Evolutionary conservation across 371 early-diverging fungal genomes (phyloP).

Genomic region (Mortierella sp.): DNA sequence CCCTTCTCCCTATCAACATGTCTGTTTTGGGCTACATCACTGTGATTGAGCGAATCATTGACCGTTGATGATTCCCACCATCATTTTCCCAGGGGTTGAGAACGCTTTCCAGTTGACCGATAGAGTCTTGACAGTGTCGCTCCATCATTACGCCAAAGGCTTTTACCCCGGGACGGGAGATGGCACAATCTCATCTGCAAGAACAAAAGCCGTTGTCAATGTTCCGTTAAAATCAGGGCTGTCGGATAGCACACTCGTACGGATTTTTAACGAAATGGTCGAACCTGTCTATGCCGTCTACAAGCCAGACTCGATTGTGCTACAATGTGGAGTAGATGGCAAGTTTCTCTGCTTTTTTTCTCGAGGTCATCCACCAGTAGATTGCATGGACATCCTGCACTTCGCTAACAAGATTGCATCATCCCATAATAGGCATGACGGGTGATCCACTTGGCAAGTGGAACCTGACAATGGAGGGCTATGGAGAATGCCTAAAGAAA

Average conservation of each 20-base stretch:
- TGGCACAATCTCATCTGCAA: constrained; percentile 60
- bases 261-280: constrained; percentile 76
- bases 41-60: no score
- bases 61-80: background rate
- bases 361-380: background rate
- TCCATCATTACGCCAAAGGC: constrained; percentile 82
- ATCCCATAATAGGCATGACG: constrained; percentile 62
- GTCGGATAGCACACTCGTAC: constrained; percentile 71
- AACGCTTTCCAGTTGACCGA: constrained; percentile 82
- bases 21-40: background rate
- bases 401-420: background rate
- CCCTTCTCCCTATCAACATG: no score
- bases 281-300: constrained; percentile 58
- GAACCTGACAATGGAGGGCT: constrained; percentile 72
- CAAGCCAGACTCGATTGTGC: constrained; percentile 79
- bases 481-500: constrained; percentile 62
- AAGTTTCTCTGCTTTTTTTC: constrained; percentile 14
- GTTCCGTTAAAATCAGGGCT: constrained; percentile 84
- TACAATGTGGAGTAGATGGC: constrained; percentile 94
- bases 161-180: constrained; percentile 88
- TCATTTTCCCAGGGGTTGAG: constrained; percentile 69
- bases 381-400: background rate
- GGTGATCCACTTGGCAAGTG: constrained; percentile 77
- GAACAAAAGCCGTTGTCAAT: constrained; percentile 75
- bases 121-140: constrained; percentile 86